Conservation (phyloP, 768 basidiomycete genomes). For the Sporobolomyces phaffii region DNA sequence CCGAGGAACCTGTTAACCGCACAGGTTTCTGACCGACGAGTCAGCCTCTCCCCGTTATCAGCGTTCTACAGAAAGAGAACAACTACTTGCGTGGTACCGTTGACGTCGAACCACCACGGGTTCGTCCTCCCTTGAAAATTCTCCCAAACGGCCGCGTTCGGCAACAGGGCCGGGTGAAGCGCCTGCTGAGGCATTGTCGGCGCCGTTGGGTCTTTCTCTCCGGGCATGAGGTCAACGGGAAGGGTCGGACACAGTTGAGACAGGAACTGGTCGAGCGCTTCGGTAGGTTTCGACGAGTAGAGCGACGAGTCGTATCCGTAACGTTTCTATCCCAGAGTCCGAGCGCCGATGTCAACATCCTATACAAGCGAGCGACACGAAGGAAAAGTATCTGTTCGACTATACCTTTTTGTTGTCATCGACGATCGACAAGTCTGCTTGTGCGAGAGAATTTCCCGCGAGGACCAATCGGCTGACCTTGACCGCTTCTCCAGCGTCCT, state of each 20-base stretch:
- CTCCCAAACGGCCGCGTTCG: slow-evolving; percentile 52
- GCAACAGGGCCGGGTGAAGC: slow-evolving; percentile 83
- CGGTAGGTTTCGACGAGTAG: slow-evolving; percentile 70
- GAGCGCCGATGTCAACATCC: not conserved
- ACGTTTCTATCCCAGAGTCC: slow-evolving; percentile 53
- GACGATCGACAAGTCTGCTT: slow-evolving; percentile 49
- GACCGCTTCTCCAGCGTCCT: slow-evolving; percentile 60
- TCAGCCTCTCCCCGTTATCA: not conserved
- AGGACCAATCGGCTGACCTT: slow-evolving; percentile 79
- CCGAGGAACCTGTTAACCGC: slow-evolving; percentile 58
- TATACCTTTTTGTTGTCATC: slow-evolving; percentile 44
- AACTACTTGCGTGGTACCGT: slow-evolving; percentile 50
- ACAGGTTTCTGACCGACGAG: no score
- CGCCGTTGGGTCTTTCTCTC: slow-evolving; percentile 78
- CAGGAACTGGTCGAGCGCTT: slow-evolving; percentile 63
- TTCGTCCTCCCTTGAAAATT: slow-evolving; percentile 78
- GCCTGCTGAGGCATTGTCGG: slow-evolving; percentile 88
- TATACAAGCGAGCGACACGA: not conserved
- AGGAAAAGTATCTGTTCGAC: not conserved
- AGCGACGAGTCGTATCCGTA: slow-evolving; percentile 60
- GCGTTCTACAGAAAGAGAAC: not conserved
- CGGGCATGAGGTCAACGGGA: slow-evolving; percentile 82
- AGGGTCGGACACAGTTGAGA: slow-evolving; percentile 68
- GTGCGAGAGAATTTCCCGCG: slow-evolving; percentile 75
- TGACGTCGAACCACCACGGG: slow-evolving; percentile 72